Conservation (phyloP, 441 rosid genomes). For the Populus hybrid region DNA sequence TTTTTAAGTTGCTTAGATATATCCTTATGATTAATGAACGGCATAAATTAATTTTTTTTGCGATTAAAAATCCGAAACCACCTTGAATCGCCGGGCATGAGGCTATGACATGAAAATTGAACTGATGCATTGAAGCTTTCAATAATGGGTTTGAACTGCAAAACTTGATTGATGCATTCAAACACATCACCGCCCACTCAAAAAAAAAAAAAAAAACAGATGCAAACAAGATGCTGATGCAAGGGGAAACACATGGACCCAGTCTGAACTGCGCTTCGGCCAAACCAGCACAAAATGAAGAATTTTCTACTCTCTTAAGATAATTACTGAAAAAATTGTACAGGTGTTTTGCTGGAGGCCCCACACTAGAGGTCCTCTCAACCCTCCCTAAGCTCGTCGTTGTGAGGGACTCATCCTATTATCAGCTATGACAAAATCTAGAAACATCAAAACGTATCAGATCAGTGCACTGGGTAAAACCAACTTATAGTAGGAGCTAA, state of each 20-base stretch:
- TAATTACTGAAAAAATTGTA: not conserved
- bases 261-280: not conserved
- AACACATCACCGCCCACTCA: no score
- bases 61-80: no score
- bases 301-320: not conserved
- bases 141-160: no score
- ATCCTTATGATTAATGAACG: no score
- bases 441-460: not conserved
- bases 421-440: not conserved
- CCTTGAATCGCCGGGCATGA: no score
- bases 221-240: not conserved
- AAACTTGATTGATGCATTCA: no score
- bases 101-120: no score
- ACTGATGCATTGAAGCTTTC: no score
- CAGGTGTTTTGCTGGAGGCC: not conserved
- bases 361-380: not conserved
- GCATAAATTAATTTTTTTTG: no score
- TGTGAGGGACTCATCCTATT: not conserved
- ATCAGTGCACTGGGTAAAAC: not conserved
- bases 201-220: no score
- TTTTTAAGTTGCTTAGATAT: no score
- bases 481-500: not conserved
- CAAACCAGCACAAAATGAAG: not conserved
- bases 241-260: not conserved
- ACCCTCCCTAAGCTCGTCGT: not conserved